phyloP scores from a whole-genome alignment of 768 basidiomycete species.

The Russula brevipes region DNA sequence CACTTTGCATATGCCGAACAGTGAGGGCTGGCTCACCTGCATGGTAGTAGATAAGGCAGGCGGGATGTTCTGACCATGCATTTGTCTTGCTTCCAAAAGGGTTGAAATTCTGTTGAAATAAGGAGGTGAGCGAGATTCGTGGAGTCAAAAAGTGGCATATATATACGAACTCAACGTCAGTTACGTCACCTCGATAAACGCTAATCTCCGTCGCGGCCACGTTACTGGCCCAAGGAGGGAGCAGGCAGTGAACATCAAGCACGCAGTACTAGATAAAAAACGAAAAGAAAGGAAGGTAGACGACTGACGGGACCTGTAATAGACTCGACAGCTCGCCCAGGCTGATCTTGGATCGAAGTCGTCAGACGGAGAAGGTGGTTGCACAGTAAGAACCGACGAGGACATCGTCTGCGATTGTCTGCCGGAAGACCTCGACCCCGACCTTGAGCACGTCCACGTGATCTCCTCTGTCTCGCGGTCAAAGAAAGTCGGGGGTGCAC shows the following conservation, averaged over 20 bases:
- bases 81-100: too few relatives aligned
- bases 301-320: slow-evolving; percentile 91
- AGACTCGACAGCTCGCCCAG: slow-evolving; percentile 87
- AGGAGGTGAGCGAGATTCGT: slow-evolving; percentile 1
- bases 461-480: too few relatives aligned
- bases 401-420: slow-evolving; percentile 74
- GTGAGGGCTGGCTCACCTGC: too few relatives aligned
- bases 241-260: background rate
- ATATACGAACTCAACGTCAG: slow-evolving; percentile 89
- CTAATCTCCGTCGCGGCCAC: slow-evolving; percentile 99
- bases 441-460: too few relatives aligned
- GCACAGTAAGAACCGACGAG: slow-evolving; percentile 66
- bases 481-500: too few relatives aligned
- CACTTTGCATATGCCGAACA: too few relatives aligned
- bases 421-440: slow-evolving; percentile 98
- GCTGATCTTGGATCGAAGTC: slow-evolving; percentile 90
- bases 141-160: background rate
- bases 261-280: background rate
- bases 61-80: too few relatives aligned
- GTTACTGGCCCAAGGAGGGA: slow-evolving; percentile 74
- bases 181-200: slow-evolving; percentile 92
- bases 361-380: slow-evolving; percentile 93
- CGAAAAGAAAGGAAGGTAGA: slow-evolving; percentile 38
- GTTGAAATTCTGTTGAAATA: slow-evolving; percentile 34
- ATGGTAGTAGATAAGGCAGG: too few relatives aligned